Base-by-base conservation (phyloP, 2,329 filamentous ascomycete species). In the Alternaria sp. region DNA sequence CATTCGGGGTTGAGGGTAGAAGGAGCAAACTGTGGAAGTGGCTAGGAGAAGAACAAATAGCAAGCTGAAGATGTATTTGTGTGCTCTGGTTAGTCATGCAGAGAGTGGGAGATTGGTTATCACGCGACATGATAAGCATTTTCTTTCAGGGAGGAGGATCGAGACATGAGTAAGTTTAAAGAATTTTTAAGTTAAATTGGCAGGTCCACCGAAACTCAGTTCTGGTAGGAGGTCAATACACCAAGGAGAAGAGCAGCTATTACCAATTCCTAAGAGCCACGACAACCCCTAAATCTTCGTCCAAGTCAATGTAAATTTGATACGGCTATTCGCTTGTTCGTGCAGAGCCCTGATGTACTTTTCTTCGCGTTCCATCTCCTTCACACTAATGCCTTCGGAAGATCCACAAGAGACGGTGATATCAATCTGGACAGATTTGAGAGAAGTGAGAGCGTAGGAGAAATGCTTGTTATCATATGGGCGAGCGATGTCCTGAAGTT, bases 351-450 rank as follows among this genome's bases (percentile, higher is more conserved):
- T 40, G 2, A 40, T 40, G 17, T 21, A 21, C 1, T 40, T 2
- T 21, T n/a, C 11, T 0, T 17, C 36, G 0, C 17, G 17, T 39
- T 11, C 1, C 3, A 0, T 1, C 4, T 0, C 14, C n/a, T 6
- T 39, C 9, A 36, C 3, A n/a, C 1, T 17, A 17, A 17, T 17
- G 17, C 17, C 17, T 17, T 17, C 17, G 17, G 17, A 17, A 17
- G 17, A 17, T 17, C 17, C 17, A 17, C 17, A 17, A 17, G 17
- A 17, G 17, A 17, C 17, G 17, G 17, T 0, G 2, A 36, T 1
- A 36, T 0, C n/a, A 37, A 39, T n/a, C 37, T 40, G 2, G 21
- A 40, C 37, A 0, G 0, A 0, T n/a, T 21, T 40, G 37, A 40
- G 37, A 40, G 37, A 40, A 11, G 5, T 0, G 2, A 40, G 0